phyloP scores from a whole-genome alignment of 805 yeast genomes.

The Barnettozyma populi region DNA sequence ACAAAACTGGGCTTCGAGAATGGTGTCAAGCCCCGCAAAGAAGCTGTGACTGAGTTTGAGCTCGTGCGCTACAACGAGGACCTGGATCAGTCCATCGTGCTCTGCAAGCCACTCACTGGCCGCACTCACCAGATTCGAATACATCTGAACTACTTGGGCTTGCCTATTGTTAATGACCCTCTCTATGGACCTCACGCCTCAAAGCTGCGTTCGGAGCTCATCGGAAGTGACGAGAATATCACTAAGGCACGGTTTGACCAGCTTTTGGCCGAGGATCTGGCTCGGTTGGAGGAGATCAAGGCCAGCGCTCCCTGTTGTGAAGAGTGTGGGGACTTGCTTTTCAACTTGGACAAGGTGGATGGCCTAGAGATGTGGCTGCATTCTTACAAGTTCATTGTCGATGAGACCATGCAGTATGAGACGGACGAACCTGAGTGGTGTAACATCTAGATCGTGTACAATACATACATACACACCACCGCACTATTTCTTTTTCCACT shows the following conservation, averaged over 20 bases:
- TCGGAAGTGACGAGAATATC: slow-evolving; percentile 5
- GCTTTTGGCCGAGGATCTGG: slow-evolving; percentile 12
- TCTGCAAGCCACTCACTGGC: slow-evolving; percentile 85
- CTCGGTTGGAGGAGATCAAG: slow-evolving; percentile 9
- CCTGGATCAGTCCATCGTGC: slow-evolving; percentile 43
- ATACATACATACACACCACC: too few species aligned
- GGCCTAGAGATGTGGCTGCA: slow-evolving; percentile 22
- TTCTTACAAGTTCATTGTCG: slow-evolving; percentile 18
- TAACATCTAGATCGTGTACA: slow-evolving; percentile 9
- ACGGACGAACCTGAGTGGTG: slow-evolving; percentile 22
- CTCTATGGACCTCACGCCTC: slow-evolving; percentile 35
- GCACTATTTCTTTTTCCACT: neutral
- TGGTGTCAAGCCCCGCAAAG: slow-evolving; percentile 36
- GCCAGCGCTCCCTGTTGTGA: slow-evolving; percentile 32
- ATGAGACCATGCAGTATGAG: slow-evolving; percentile 13
- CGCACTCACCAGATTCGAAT: slow-evolving; percentile 95
- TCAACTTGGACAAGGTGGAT: slow-evolving; percentile 11
- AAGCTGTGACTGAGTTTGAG: slow-evolving; percentile 56
- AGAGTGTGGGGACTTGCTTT: slow-evolving; percentile 17
- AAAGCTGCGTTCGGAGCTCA: slow-evolving; percentile 8
- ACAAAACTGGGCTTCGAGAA: slow-evolving; percentile 70
- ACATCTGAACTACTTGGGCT: slow-evolving; percentile 79
- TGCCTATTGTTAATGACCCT: slow-evolving; percentile 91
- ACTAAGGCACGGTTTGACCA: slow-evolving; percentile 12
- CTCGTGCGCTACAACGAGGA: slow-evolving; percentile 20